phyloP scores from a whole-genome alignment of 495 filamentous ascomycete species.

The Neurospora sublineolata region DNA sequence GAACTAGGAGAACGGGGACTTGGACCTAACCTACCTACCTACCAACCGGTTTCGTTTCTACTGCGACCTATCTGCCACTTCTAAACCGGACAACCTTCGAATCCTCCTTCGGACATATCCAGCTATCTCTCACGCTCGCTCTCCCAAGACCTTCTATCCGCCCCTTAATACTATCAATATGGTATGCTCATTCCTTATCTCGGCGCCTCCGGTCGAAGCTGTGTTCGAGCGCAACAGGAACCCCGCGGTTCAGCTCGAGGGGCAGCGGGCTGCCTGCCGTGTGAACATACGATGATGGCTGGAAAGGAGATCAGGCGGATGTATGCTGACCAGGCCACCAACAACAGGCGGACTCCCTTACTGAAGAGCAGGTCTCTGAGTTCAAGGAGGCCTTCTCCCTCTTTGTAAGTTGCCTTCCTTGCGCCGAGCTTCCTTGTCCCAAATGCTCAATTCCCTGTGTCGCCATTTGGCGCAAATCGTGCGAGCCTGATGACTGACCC shows the following conservation, averaged over 20 bases:
- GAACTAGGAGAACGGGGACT: background rate
- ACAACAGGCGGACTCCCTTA: slow-evolving; percentile 75
- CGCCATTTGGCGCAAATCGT: slow-evolving; percentile 4
- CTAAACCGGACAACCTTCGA: background rate
- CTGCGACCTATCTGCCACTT: background rate
- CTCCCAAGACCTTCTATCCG: background rate
- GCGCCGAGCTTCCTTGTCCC: background rate
- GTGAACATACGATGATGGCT: slow-evolving; percentile 4
- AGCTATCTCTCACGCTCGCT: background rate
- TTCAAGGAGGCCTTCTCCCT: slow-evolving; percentile 99
- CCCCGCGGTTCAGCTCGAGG: slow-evolving; percentile 19
- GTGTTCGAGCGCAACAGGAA: background rate
- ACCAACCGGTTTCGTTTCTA: background rate
- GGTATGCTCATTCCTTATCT: background rate
- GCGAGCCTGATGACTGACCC: slow-evolving; percentile 9
- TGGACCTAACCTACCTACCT: background rate
- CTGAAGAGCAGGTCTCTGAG: slow-evolving; percentile 98
- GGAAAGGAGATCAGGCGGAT: background rate
- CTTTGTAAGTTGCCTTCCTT: slow-evolving; percentile 62
- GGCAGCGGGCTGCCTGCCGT: slow-evolving; percentile 3
- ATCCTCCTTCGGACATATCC: background rate
- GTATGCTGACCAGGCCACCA: slow-evolving; percentile 10
- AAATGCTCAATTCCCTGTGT: background rate
- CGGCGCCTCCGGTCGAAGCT: background rate
- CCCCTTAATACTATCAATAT: background rate